Evolutionary conservation across 83 land plant species (phyloP).

Genomic region (Diphasiastrum complanatum): DNA sequence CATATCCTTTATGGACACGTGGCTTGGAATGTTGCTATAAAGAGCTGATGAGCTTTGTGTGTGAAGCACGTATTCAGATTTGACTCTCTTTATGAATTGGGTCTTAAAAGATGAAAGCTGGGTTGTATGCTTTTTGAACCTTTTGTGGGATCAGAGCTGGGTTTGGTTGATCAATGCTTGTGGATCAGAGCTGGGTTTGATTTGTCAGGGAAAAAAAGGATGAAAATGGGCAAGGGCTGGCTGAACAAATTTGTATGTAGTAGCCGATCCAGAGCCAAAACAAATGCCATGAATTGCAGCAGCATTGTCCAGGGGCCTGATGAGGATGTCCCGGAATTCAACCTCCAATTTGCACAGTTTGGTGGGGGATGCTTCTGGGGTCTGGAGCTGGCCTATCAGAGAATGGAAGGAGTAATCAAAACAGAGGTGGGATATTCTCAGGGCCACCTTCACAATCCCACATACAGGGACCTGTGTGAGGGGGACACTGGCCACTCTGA

Average conservation of each 20-base stretch:
- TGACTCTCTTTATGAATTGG: too few relatives aligned
- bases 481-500: conserved; percentile 57
- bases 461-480: conserved; percentile 49
- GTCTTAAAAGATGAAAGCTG: too few relatives aligned
- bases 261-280: conserved; percentile 7
- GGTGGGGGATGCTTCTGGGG: conserved; percentile 88
- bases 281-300: neutral
- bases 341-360: conserved; percentile 57
- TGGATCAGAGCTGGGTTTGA: too few relatives aligned
- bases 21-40: too few relatives aligned
- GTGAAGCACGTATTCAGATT: too few relatives aligned
- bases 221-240: too few relatives aligned
- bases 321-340: conserved; percentile 39
- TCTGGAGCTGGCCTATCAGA: conserved; percentile 63
- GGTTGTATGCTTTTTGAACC: too few relatives aligned
- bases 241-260: conserved; percentile 37
- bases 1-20: too few relatives aligned
- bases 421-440: conserved; percentile 78
- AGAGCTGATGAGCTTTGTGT: too few relatives aligned
- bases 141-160: too few relatives aligned
- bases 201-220: too few relatives aligned
- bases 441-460: conserved; percentile 51
- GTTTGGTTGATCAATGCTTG: too few relatives aligned
- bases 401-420: conserved; percentile 50
- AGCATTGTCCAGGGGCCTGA: conserved; percentile 47